Base-by-base conservation (phyloP, 176 grass and related monocot species). In the Oropetium thomaeum region DNA sequence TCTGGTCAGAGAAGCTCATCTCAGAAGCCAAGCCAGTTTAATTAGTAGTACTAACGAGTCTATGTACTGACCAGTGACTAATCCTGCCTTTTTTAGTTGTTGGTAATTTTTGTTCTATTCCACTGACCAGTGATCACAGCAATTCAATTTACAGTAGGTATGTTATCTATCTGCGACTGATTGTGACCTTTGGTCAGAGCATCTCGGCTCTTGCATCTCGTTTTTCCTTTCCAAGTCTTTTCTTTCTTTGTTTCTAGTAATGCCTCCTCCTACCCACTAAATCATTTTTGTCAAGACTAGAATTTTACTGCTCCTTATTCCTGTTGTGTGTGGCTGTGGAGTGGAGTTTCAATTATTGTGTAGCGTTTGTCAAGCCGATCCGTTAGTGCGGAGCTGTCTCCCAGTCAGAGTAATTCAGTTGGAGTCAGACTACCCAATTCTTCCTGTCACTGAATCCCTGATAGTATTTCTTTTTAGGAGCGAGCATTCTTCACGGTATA, bases 91-190 rank as follows among this genome's bases (percentile, higher is more conserved):
- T 32, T 43, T 30, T 34, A 22, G 20, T 80, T 29, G 39, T 22
- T 29, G 47, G 57, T 58, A 45, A 39, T 73, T 70, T 9, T 69
- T 52, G 40, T 31, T 80, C 52, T 31, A 15, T 45, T 45, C 60
- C 64, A 76, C 78, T 81, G 78, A n/a, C 76, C 84, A 65, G 71
- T 64, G 84, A 86, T 65, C 55, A 54, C 64, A 70, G 45, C 77
- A 63, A 32, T 64, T 64, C 43, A 65, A 71, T 23, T n/a, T n/a
- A 66, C 35, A 15, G 26, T 0, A 33, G 20, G 40, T 10, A 13
- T n/a, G n/a, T n/a, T n/a, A n/a, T n/a, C n/a, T n/a, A n/a, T 53
- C 20, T 22, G n/a, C 30, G 1, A 44, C 2, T 11, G 71, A 74
- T 43, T 29, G 81, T 39, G 76, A 80, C 67, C 62, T 28, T n/a